Conservation (phyloP, 1,139 yeast species). For the Taphrina communis region DNA sequence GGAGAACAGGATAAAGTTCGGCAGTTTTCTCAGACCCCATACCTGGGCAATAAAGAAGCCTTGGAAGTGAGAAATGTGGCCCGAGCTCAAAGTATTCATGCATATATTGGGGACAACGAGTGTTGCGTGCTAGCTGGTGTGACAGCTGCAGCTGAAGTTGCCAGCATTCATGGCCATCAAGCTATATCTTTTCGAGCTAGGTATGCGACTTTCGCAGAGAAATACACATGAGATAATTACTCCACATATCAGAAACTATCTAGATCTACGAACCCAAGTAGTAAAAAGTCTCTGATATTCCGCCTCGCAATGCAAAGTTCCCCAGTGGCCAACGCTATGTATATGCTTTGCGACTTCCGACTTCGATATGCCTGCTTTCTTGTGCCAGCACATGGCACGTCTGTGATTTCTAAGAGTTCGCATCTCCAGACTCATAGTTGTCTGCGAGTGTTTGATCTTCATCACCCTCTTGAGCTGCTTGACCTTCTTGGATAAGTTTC, state of each 20-base stretch:
- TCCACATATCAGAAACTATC: too few relatives aligned
- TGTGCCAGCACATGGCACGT: too few relatives aligned
- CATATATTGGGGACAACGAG: too few relatives aligned
- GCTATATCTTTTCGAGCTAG: too few relatives aligned
- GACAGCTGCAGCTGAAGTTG: background rate
- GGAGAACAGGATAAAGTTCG: background rate
- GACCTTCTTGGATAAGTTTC: slow-evolving; percentile 22
- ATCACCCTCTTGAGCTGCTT: slow-evolving; percentile 18
- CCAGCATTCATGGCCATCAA: background rate
- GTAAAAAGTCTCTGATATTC: background rate
- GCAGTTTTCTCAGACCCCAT: background rate
- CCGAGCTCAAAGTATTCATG: background rate
- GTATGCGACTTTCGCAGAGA: too few relatives aligned
- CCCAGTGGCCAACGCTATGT: background rate
- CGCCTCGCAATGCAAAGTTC: background rate
- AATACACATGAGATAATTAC: too few relatives aligned
- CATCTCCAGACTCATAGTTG: background rate
- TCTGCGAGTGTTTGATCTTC: background rate
- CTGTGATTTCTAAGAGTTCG: too few relatives aligned
- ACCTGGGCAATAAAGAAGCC: background rate
- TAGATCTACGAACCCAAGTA: too few relatives aligned
- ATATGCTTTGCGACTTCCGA: background rate
- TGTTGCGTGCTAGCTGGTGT: too few relatives aligned
- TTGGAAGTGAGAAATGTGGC: background rate
- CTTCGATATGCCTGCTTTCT: too few relatives aligned